These are phyloP conservation scores for Phytophthora pluvialis DNA, from an alignment of 352 stramenopile species.

Conservation along the genomic window DNA sequence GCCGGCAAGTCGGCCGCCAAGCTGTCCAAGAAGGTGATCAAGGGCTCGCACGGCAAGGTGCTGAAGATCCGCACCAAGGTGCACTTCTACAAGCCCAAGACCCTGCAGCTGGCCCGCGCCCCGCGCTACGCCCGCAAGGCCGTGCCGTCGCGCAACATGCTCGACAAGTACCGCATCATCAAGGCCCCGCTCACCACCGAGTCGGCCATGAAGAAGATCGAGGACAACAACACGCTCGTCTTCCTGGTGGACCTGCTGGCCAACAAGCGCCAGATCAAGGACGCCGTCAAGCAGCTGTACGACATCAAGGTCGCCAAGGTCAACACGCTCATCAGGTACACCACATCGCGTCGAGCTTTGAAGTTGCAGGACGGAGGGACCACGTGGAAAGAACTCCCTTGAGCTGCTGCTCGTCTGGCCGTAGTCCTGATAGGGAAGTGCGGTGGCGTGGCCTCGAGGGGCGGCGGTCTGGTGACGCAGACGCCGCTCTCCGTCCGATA, in stretches of 20 bases:
- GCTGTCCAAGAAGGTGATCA: slow-evolving; percentile 95
- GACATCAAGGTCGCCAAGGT: slow-evolving; percentile 99
- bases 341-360: slow-evolving; percentile 81
- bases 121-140: slow-evolving; percentile 97
- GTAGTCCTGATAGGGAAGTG: slow-evolving; percentile 61
- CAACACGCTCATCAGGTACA: slow-evolving; percentile 99
- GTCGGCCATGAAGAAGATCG: slow-evolving; percentile 99
- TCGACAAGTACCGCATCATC: slow-evolving; percentile 99
- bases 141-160: slow-evolving; percentile 93
- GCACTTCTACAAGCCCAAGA: slow-evolving; percentile 99
- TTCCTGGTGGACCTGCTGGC: slow-evolving; percentile 99
- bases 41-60: slow-evolving; percentile 97
- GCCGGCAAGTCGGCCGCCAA: slow-evolving; percentile 93
- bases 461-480: slow-evolving; percentile 1
- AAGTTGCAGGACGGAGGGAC: slow-evolving; percentile 28
- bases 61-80: slow-evolving; percentile 99
- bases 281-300: slow-evolving; percentile 99
- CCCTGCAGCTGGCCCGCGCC: slow-evolving; percentile 93
- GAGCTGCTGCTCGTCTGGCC: slow-evolving; percentile 18
- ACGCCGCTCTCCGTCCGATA: slow-evolving; percentile 27
- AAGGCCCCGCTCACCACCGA: slow-evolving; percentile 99
- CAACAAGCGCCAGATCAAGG: slow-evolving; percentile 99
- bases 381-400: slow-evolving; percentile 18
- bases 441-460: slow-evolving; percentile 29
- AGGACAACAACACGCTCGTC: slow-evolving; percentile 99